Evolutionary conservation across 139 green algal species (phyloP), one percentile per base, ranked within the genome.

Genomic region (Volvox africanus): DNA sequence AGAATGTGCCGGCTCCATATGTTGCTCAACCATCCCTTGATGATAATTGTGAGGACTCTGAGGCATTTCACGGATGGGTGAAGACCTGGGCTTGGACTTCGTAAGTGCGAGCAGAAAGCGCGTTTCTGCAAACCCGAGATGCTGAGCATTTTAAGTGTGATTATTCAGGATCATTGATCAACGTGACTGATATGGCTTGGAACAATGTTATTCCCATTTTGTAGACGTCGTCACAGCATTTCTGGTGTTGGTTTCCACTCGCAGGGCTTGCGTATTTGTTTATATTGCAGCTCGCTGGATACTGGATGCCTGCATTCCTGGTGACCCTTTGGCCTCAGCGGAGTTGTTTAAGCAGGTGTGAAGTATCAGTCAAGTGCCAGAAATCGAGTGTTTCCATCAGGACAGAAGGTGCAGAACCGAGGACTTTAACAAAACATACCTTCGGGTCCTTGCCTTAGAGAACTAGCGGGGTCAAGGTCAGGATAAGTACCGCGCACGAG

Each of bases 31-130:
- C 78, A 84, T 0, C 78, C 5, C 36, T 21, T 5, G 81, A 17
- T 6, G 81, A 87, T 20, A 55, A 87, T 61, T 19, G n/a, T 87
- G 67, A 13, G 26, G 50, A 68, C 36, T 35, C 18, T 19, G 83
- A 81, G n/a, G 65, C 24, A 26, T 62, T 88, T 9, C 16, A 75
- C 3, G 85, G 85, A 73, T 89, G 85, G 85, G 33, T 89, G 18
- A 76, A 61, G 26, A 83, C 85, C 0, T 83, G 69, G 85, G 9
- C 50, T 3, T 82, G 71, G 85, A 82, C 71, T 1, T 65, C 82
- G 85, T 89, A 61, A 89, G 85, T 77, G 65, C 65, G 21, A 28
- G 65, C 44, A 55, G 44, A 9, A 55, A 55, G 44, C 44, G 44
- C 44, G 44, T 55, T 55, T 55, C 44, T 55, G 44, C 44, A 55